These are phyloP conservation scores for Pseudisothecium myosuroides DNA, from an alignment of 225 moss, liverwort and hornwort genomes.

Conservation along the genomic window DNA sequence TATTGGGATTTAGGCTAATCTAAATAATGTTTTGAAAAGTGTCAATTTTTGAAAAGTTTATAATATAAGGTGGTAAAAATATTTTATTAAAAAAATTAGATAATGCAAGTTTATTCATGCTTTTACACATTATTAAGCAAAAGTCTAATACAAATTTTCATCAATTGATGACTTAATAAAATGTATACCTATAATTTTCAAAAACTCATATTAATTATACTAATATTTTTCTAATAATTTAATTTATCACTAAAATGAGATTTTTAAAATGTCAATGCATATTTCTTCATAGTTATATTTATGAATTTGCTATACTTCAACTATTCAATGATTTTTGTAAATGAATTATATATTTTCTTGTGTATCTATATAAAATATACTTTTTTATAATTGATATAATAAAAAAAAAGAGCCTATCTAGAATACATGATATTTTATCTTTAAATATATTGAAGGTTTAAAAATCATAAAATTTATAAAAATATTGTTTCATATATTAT, in stretches of 20 bases:
- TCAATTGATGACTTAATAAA: neutral
- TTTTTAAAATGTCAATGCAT: no score
- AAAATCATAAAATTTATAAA: neutral
- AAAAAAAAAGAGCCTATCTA: neutral
- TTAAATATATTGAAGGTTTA: neutral
- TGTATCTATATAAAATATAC: neutral
- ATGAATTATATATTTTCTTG: neutral
- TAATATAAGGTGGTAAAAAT: no score
- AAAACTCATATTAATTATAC: neutral
- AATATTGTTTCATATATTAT: neutral
- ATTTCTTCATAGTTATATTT: neutral
- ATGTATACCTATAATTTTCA: neutral
- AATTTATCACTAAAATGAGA: neutral
- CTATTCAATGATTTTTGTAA: neutral
- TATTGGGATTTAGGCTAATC: neutral
- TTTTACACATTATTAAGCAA: no score
- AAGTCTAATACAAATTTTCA: neutral
- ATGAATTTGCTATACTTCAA: no score
- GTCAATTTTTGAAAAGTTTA: neutral
- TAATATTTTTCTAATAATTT: neutral
- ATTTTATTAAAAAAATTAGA: no score
- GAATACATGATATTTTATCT: neutral
- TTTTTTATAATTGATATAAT: neutral
- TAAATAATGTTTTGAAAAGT: neutral
- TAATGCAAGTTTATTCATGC: neutral